A percentile compares a stretch with the other conserved stretches of the same genome.
Conservation (phyloP, 805 yeast species). For the Candida sakaeoensis region DNA sequence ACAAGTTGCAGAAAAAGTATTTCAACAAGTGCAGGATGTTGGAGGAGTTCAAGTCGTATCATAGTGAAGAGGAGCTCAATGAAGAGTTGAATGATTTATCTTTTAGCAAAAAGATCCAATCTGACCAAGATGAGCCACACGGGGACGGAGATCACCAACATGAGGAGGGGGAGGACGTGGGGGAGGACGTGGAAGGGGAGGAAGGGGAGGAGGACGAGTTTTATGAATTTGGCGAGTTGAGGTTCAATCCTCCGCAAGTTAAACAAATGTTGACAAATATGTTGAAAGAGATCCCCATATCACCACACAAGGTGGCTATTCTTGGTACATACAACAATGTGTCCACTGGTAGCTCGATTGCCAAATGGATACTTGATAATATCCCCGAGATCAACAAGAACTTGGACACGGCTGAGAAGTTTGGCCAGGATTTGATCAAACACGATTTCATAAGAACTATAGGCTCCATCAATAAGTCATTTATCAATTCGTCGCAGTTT, state of each 20-base stretch:
- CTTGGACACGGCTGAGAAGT: constrained; percentile 58
- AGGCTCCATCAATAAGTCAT: constrained; percentile 54
- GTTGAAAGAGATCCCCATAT: constrained; percentile 43
- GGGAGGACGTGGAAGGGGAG: constrained; percentile 11
- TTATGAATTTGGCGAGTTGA: constrained; percentile 31
- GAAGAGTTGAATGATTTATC: constrained; percentile 25
- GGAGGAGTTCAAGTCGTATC: constrained; percentile 57
- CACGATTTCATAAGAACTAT: constrained; percentile 61
- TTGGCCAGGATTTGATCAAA: constrained; percentile 69
- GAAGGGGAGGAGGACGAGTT: constrained; percentile 20
- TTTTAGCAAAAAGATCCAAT: constrained; percentile 10
- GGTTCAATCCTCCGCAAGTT: constrained; percentile 26
- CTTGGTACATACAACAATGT: constrained; percentile 65
- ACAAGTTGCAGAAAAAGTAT: constrained; percentile 60
- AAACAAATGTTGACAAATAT: constrained; percentile 33
- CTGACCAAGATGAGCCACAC: too few species aligned
- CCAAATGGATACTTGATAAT: constrained; percentile 54
- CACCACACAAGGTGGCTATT: constrained; percentile 59
- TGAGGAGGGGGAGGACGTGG: neutral
- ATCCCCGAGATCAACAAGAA: constrained; percentile 40
- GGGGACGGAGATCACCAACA: neutral
- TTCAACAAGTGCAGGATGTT: constrained; percentile 73
- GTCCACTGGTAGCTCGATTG: constrained; percentile 57
- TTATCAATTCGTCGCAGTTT: constrained; percentile 72
- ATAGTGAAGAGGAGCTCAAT: constrained; percentile 40